These are phyloP conservation scores for Fusarium sp. DNA, from an alignment of 2,329 filamentous ascomycete species.

Conservation along the genomic window DNA sequence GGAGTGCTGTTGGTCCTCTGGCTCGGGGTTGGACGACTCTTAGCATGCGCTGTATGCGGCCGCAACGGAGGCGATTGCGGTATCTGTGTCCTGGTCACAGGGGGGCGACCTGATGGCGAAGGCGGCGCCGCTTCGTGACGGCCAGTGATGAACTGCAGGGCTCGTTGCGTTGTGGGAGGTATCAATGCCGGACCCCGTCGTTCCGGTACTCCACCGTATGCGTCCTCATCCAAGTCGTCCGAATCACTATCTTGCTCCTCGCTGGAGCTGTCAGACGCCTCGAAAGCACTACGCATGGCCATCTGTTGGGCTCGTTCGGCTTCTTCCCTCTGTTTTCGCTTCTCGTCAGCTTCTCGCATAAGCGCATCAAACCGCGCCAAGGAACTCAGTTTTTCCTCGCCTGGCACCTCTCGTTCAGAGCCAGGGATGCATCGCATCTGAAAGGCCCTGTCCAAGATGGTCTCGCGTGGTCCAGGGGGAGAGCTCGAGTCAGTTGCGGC, in stretches of 20 bases:
- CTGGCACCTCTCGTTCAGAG: conserved; percentile 60
- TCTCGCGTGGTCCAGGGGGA: conserved; percentile 65
- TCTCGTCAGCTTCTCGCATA: conserved; percentile 67
- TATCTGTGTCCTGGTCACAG: conserved; percentile 41
- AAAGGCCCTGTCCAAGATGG: conserved; percentile 72
- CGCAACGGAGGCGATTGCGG: conserved; percentile 47
- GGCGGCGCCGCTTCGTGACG: conserved; percentile 49
- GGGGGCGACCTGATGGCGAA: conserved; percentile 47
- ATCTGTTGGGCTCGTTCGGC: conserved; percentile 45
- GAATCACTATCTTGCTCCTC: conserved; percentile 51
- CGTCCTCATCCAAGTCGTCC: conserved; percentile 53
- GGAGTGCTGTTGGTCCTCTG: conserved; percentile 60
- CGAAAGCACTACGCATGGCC: conserved; percentile 59
- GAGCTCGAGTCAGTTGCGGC: conserved; percentile 55
- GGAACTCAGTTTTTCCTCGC: conserved; percentile 69
- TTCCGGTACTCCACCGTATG: conserved; percentile 51
- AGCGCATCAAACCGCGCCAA: conserved; percentile 70
- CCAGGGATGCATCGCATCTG: conserved; percentile 69
- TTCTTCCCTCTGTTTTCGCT: conserved; percentile 53
- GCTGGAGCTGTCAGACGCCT: conserved; percentile 58
- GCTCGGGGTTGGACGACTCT: conserved; percentile 53
- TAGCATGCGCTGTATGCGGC: conserved; percentile 63
- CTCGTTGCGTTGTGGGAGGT: conserved; percentile 57
- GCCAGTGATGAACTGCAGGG: conserved; percentile 60
- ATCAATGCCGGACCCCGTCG: conserved; percentile 49